Evolutionary conservation across 2,329 filamentous ascomycete genomes (phyloP).

Genomic region (Septoria petroselini): DNA sequence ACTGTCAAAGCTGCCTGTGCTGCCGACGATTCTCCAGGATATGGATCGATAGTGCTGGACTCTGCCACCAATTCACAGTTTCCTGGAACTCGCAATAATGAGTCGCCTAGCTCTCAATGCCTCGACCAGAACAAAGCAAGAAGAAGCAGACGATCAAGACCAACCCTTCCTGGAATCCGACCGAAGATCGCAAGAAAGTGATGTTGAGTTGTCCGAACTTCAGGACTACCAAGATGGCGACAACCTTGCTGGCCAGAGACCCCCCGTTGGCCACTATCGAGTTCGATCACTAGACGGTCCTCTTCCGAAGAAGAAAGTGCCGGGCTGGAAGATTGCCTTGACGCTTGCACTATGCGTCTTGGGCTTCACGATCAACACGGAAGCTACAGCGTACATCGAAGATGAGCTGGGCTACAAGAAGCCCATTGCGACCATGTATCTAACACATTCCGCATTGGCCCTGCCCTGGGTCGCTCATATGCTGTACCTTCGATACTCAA

Average conservation of each 20-base stretch:
- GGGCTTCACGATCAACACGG: slow-evolving; percentile 36
- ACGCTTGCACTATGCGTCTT: slow-evolving; percentile 31
- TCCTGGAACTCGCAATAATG: slow-evolving; percentile 13
- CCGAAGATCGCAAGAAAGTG: slow-evolving; percentile 22
- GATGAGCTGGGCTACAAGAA: slow-evolving; percentile 36
- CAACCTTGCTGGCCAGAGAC: slow-evolving; percentile 25
- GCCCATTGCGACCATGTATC: slow-evolving; percentile 36
- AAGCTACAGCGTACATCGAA: slow-evolving; percentile 37
- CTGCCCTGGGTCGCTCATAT: slow-evolving; percentile 36
- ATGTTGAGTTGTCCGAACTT: slow-evolving; percentile 19
- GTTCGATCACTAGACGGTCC: slow-evolving; percentile 14
- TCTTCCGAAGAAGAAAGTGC: slow-evolving; percentile 19
- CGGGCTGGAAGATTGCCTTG: slow-evolving; percentile 24
- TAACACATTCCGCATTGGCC: slow-evolving; percentile 35
- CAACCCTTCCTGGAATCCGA: slow-evolving; percentile 27
- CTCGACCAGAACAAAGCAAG: slow-evolving; percentile 12
- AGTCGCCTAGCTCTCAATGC: slow-evolving; percentile 20
- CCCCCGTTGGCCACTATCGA: slow-evolving; percentile 22
- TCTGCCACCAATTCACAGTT: not conserved
- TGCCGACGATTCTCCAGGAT: not conserved
- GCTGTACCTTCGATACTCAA: slow-evolving; percentile 27
- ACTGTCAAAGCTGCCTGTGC: not conserved
- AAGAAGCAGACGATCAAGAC: slow-evolving; percentile 22
- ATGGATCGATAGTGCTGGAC: slow-evolving; percentile 4
- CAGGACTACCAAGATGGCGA: slow-evolving; percentile 9